Evolutionary conservation across 2,329 filamentous ascomycete genomes (phyloP).

Genomic region (Epichloe gansuensis): DNA sequence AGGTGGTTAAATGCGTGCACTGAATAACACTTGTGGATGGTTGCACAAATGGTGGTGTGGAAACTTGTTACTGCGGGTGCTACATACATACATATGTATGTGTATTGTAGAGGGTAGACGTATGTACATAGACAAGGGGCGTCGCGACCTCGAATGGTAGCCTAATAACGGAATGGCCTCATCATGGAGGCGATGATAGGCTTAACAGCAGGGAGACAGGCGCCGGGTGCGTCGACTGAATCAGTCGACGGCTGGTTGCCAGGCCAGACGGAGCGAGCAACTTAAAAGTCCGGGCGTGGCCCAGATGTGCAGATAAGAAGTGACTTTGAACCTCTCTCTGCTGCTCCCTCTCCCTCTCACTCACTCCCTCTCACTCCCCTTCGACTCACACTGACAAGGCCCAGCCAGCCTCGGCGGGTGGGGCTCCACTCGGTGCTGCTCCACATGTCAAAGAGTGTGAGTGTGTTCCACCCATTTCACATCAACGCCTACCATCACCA

Average conservation of each 20-base stretch:
- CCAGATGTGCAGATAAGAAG: not conserved
- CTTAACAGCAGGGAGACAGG: too few species aligned
- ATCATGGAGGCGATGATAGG: too few species aligned
- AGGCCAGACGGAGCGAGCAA: slow-evolving; percentile 5
- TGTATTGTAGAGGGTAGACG: too few species aligned
- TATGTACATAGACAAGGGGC: too few species aligned
- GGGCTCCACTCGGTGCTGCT: slow-evolving; percentile 2
- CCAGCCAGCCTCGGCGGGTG: slow-evolving; percentile 3
- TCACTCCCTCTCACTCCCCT: not conserved
- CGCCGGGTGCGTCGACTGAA: not conserved
- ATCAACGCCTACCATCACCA: too few species aligned
- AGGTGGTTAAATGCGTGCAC: not conserved
- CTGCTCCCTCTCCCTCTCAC: not conserved
- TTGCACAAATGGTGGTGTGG: too few species aligned
- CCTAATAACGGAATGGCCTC: too few species aligned
- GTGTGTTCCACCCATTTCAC: too few species aligned
- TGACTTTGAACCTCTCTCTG: not conserved
- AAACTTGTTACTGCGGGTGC: too few species aligned
- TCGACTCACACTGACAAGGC: not conserved
- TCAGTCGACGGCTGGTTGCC: slow-evolving; percentile 4
- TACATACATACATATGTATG: too few species aligned
- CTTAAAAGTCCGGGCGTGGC: slow-evolving; percentile 1
- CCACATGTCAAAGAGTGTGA: not conserved
- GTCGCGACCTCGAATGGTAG: too few species aligned
- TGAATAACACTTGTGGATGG: too few species aligned